A percentile compares a stretch with the other conserved stretches of the same genome.
These are phyloP conservation scores for Albizia julibrissin DNA, from an alignment of 306 rosid species.

Conservation along the genomic window DNA sequence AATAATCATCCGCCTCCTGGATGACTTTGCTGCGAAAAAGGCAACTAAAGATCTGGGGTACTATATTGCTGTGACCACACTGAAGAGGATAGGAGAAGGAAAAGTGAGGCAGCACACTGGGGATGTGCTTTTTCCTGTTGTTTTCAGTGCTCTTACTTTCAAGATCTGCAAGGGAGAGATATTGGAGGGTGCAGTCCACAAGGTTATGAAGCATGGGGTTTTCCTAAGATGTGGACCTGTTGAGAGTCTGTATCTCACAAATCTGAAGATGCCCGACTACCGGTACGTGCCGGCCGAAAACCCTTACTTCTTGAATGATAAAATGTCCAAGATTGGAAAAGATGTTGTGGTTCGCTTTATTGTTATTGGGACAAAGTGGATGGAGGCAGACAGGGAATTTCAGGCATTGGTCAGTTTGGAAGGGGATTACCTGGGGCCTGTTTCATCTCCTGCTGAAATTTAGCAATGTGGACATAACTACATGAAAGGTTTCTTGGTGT, in stretches of 20 bases:
- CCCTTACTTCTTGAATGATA: slow-evolving; percentile 64
- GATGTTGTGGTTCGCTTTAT: slow-evolving; percentile 60
- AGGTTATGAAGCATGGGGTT: slow-evolving; percentile 85
- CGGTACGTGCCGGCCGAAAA: slow-evolving; percentile 67
- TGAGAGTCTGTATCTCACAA: slow-evolving; percentile 67
- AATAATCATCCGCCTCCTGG: slow-evolving; percentile 58
- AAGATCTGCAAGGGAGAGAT: slow-evolving; percentile 83
- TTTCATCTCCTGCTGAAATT: slow-evolving; percentile 44
- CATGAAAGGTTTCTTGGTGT: not conserved
- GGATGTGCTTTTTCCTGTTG: slow-evolving; percentile 81
- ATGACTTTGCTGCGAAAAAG: slow-evolving; percentile 65
- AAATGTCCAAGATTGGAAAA: slow-evolving; percentile 63
- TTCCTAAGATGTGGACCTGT: slow-evolving; percentile 82
- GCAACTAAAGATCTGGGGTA: slow-evolving; percentile 81
- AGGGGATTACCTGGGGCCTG: slow-evolving; percentile 81
- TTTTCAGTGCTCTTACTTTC: slow-evolving; percentile 70
- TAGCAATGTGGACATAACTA: not conserved
- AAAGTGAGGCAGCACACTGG: slow-evolving; percentile 76
- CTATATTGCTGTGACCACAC: slow-evolving; percentile 66
- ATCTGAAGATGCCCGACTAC: slow-evolving; percentile 78
- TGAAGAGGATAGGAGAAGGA: slow-evolving; percentile 81
- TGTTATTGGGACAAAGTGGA: slow-evolving; percentile 88
- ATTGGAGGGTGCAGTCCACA: slow-evolving; percentile 73
- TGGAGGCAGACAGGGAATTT: slow-evolving; percentile 84
- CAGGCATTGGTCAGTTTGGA: slow-evolving; percentile 90